Base-by-base conservation (phyloP, 2,329 filamentous ascomycete species). In the Stromatinia cepivora region DNA sequence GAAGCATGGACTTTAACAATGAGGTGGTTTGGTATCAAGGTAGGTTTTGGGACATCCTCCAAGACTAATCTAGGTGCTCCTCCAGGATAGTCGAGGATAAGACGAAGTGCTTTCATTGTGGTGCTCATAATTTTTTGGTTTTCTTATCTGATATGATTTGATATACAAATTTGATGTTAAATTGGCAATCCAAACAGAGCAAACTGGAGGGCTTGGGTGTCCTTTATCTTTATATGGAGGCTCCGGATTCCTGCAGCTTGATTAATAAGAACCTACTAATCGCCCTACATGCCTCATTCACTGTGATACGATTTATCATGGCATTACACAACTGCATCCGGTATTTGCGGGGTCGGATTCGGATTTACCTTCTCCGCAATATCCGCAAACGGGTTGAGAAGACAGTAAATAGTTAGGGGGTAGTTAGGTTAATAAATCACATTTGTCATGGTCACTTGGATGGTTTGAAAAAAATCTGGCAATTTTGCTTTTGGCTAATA, bases 101-200 rank as follows among this genome's bases (percentile, higher is more conserved):
- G 72, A 17, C 59, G 70, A 58, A 76, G 73, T 36, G 75, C 74
- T 70, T 73, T 73, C 75, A 75, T 75, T 17, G 72, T 75, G 45
- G 34, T 48, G 46, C 10, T 15, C 45, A 67, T 61, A 6, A 17
- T 34, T 25, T 36, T 13, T 45, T 20, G 11, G 9, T 9, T 17
- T n/a, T 28, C 6, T 25, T 7, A 1, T 39, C 25, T 13, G 45
- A 39, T 5, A 2, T 4, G 10, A 5, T 39, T 39, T 7, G 34
- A 39, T 17, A 15, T 36, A 3, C 22, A 25, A 39, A n/a, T n/a
- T 25, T 50, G 22, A 36, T 36, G 7, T 7, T 61, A 20, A n/a
- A 4, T 25, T 25, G 45, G 17, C 11, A n/a, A 39, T 50, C 17
- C 5, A 39, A 28, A 48, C 9, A 36, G 11, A 39, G 45, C 4